These are phyloP conservation scores for Papilionanthe hybrid DNA, from an alignment of 116 monocot genomes.

Conservation along the genomic window DNA sequence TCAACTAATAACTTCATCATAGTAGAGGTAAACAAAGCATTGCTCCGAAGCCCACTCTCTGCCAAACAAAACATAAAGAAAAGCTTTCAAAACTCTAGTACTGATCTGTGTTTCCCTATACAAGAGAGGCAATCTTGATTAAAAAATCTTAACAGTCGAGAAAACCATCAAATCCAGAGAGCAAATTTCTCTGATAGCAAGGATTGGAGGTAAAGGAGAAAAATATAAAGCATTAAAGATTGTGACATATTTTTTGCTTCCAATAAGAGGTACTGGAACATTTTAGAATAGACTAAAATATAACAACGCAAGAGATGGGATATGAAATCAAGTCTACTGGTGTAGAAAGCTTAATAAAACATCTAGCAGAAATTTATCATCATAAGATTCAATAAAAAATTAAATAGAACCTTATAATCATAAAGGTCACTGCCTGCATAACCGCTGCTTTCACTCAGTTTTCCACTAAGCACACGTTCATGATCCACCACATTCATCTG, in stretches of 20 bases:
- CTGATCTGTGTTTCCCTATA: neutral
- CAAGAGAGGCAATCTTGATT: neutral
- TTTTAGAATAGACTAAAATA: neutral
- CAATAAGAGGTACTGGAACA: neutral
- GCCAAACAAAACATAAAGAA: neutral
- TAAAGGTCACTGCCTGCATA: constrained; percentile 95
- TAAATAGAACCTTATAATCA: constrained; percentile 75
- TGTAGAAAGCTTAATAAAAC: neutral
- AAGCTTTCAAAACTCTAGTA: neutral
- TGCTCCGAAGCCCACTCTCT: neutral
- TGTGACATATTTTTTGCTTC: neutral
- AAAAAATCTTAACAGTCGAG: neutral
- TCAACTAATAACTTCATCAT: no score
- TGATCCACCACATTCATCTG: constrained; percentile 67
- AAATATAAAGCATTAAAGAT: neutral
- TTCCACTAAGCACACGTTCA: constrained; percentile 84
- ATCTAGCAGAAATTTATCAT: neutral
- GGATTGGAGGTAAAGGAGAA: neutral
- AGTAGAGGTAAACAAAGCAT: neutral
- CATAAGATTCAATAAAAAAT: neutral
- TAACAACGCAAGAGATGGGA: neutral
- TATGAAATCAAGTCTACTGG: neutral
- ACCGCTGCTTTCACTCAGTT: constrained; percentile 98
- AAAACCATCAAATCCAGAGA: neutral
- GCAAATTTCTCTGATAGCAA: neutral